Base-by-base conservation (phyloP, 306 rosid species). In the Prunus campanulata region DNA sequence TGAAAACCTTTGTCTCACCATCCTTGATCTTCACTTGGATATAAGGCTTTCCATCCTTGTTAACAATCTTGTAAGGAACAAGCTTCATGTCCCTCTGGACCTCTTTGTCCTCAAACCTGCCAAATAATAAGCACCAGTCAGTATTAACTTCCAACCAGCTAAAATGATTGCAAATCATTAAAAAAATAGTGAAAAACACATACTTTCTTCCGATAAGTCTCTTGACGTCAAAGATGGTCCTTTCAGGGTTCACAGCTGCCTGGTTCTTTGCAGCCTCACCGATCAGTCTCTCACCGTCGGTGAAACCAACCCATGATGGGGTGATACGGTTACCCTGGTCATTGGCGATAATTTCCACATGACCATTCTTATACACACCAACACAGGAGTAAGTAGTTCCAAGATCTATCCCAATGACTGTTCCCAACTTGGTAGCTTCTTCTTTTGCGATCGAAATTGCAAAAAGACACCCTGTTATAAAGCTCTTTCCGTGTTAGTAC, bases 241-340 rank as follows among this genome's bases (percentile, higher is more conserved):
- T 91, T 46, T 96, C 99, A 0, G 96, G 82, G 77, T 96, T 96
- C 62, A 91, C 98, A 62, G 99, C 98, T 66, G 98, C 98, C 87
- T 85, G 99, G 84, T 96, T 96, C 93, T 96, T 96, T 3, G 99
- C 99, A 80, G 99, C 99, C 93, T 96, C 99, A 54, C 99, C 99
- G 0, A 96, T 96, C 83, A 96, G 77, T 74, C 99, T 96, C 83
- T 96, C 99, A 42, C 82, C 74, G 72, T 96, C 99, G 0, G 93
- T 83, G 86, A 96, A 96, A 48, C 85, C 96, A 42, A 96, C 99
- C 98, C 99, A 96, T 1, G 99, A 96, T 9, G 99, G 99, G 79
- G 99, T 96, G 77, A 96, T 96, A 72, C 99, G 99, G 80, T 96
- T 96, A 74, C 99, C 99, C 78, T 96, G 99, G 80, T 96, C 99